A percentile compares a stretch with the other conserved stretches of the same genome.
These are phyloP conservation scores for Escovopsis sp. DNA, from an alignment of 2,329 filamentous ascomycete species.

Conservation along the genomic window DNA sequence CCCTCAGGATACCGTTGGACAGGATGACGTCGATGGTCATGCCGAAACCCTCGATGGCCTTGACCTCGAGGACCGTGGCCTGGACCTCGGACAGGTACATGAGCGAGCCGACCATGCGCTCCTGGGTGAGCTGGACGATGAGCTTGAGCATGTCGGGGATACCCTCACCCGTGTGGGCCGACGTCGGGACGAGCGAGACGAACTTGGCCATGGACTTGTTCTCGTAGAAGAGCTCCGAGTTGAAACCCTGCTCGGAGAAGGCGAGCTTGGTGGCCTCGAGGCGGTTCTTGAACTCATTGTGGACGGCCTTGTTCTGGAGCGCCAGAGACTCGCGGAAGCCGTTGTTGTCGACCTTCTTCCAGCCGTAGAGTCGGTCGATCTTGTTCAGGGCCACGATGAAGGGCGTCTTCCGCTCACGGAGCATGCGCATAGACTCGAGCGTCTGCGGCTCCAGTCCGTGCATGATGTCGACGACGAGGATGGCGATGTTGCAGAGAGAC, in stretches of 20 bases:
- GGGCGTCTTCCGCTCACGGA: conserved; percentile 86
- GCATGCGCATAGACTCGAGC: conserved; percentile 87
- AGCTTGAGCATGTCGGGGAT: conserved; percentile 98
- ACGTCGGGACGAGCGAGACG: conserved; percentile 94
- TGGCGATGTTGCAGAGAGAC: conserved; percentile 97
- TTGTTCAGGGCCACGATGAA: conserved; percentile 99
- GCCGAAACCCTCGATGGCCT: conserved; percentile 96
- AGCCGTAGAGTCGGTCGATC: conserved; percentile 97
- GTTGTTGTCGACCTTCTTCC: conserved; percentile 98
- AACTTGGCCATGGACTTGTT: conserved; percentile 94
- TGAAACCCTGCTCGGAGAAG: conserved; percentile 94
- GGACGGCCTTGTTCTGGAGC: conserved; percentile 81
- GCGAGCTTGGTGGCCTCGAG: conserved; percentile 84
- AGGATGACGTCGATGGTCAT: conserved; percentile 97
- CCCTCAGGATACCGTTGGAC: conserved; percentile 85
- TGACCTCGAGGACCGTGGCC: conserved; percentile 95
- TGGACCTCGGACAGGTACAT: conserved; percentile 99
- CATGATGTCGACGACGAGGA: conserved; percentile 98
- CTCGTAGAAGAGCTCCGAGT: conserved; percentile 90
- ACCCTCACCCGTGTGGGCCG: conserved; percentile 96
- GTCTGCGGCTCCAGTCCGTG: conserved; percentile 97
- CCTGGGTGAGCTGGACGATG: conserved; percentile 79
- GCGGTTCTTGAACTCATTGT: conserved; percentile 87
- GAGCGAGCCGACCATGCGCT: conserved; percentile 90
- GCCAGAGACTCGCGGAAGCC: conserved; percentile 87